Base-by-base conservation (phyloP, 768 basidiomycete genomes). In the Podaxis pistillaris region DNA sequence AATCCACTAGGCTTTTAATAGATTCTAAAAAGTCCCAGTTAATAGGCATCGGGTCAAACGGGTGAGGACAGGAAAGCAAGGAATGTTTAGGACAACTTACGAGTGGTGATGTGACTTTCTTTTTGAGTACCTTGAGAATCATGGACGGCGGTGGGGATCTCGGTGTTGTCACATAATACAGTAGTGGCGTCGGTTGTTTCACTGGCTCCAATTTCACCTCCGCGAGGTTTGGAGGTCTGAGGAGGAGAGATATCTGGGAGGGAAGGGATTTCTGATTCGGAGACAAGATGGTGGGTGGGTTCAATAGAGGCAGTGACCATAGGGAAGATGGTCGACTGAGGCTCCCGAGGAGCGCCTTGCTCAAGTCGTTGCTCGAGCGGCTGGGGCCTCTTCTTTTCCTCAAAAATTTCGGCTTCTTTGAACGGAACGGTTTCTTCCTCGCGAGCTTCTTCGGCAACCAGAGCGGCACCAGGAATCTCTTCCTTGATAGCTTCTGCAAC, bases 401-500 rank as follows among this genome's bases (percentile, higher is more conserved):
- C 33, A 2, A 17, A 4, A 4, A 37, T 26, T 12, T 22, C 37
- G 24, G 28, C 36, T 49, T 49, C 47, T 11, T 49, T 49, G 47
- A 38, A 2, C 8, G 9, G 53, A 19, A 19, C 17, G 36, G n/a
- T 17, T 26, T 60, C 36, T 63, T 60, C 61, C 17, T 33, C 37
- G 19, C 30, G 41, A 38, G 58, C 37, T 19, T 46, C 57, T 33
- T 64, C 33, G 49, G 62, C 63, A 38, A 37, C 49, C 15, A 55
- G 64, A 52, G 58, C 61, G 53, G 40, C 58, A 11, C 62, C 41
- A 30, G 63, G 64, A 30, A 67, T 37, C 38, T 68, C 60, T 38
- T 68, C 63, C n/a, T 68, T 64, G 19, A 66, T 67, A 30, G 64
- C 41, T 51, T 71, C 68, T 13, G 47, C 58, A 11, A 65, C 68